Evolutionary conservation across 1,284 basidiomycete genomes (phyloP).

Genomic region (Leccinum huronense): DNA sequence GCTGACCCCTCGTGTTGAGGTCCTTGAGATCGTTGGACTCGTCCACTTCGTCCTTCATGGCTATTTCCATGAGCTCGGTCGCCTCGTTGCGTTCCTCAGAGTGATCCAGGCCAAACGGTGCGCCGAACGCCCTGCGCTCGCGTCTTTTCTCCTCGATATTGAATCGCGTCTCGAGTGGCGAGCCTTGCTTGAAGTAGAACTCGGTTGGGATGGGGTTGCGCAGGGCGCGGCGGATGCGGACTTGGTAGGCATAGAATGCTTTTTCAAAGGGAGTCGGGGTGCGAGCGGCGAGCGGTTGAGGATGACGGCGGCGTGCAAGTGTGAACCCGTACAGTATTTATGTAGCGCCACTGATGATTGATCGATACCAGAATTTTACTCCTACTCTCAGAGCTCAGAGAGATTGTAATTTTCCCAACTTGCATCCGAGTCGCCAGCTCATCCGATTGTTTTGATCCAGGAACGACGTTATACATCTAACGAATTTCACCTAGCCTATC

Average conservation of each 20-base stretch:
- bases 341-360: too few species aligned
- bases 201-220: conserved; percentile 87
- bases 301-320: conserved; percentile 58
- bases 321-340: too few species aligned
- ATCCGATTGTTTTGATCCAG: too few species aligned
- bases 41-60: conserved; percentile 63
- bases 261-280: conserved; percentile 77
- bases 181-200: conserved; percentile 96
- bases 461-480: too few species aligned
- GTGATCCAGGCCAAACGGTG: conserved; percentile 46
- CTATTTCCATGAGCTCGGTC: conserved; percentile 55
- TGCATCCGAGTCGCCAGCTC: too few species aligned
- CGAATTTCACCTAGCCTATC: too few species aligned
- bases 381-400: too few species aligned
- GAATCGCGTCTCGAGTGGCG: conserved; percentile 83
- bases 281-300: conserved; percentile 84
- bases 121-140: conserved; percentile 71
- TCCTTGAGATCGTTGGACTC: conserved; percentile 63
- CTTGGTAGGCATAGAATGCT: conserved; percentile 86
- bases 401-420: too few species aligned
- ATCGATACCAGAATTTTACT: too few species aligned
- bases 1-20: conserved; percentile 77
- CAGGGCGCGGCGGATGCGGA: conserved; percentile 78
- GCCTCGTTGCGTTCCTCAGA: conserved; percentile 52
- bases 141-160: conserved; percentile 68